Percentiles rank a stretch among this genome's conserved stretches.
Evolutionary conservation across 768 basidiomycete species (phyloP).

Genomic region (Phlebiopsis flavidoalba): DNA sequence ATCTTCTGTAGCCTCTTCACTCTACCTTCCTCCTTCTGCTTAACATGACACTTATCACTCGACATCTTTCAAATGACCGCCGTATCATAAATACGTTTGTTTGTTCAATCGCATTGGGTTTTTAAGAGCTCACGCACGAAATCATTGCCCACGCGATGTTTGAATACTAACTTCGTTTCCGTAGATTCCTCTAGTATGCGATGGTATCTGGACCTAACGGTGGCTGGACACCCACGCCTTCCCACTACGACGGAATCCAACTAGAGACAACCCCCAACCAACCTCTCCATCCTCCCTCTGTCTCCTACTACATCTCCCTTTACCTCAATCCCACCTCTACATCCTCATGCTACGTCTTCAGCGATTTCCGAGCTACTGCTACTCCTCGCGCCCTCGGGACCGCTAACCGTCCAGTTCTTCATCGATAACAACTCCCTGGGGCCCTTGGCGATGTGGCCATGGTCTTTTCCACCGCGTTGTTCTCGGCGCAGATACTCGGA

Average conservation of each 20-base stretch:
- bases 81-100: neutral
- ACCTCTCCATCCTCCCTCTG: conserved; percentile 19
- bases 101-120: neutral
- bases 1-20: neutral
- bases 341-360: conserved; percentile 1
- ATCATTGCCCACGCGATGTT: neutral
- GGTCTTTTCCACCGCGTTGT: conserved; percentile 24
- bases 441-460: conserved; percentile 14
- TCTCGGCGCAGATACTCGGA: conserved; percentile 55
- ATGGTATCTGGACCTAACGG: conserved; percentile 67
- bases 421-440: neutral
- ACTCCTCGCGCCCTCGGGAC: neutral
- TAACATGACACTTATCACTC: neutral
- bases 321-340: conserved; percentile 20
- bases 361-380: neutral
- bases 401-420: neutral
- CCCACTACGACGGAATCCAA: conserved; percentile 11
- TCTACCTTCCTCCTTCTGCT: neutral
- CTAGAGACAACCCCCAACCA: conserved; percentile 10
- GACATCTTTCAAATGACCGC: neutral
- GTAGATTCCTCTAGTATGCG: conserved; percentile 68
- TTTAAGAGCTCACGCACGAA: neutral
- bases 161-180: conserved; percentile 4
- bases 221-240: conserved; percentile 56
- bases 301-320: conserved; percentile 19